phyloP scores from a whole-genome alignment of 2,329 filamentous ascomycete species.

The Penicillium brasilianum region DNA sequence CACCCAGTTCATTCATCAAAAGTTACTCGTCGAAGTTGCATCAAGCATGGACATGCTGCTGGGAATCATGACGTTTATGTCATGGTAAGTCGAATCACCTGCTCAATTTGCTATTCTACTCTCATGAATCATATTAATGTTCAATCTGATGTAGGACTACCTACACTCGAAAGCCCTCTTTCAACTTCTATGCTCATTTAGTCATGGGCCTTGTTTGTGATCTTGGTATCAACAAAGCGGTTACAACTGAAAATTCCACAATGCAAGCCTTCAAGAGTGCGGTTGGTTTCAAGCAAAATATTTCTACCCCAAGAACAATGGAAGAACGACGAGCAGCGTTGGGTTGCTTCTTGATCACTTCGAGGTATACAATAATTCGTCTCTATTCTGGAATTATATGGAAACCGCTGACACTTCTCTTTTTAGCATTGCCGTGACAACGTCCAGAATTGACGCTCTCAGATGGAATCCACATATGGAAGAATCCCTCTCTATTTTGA shows the following conservation, averaged over 20 bases:
- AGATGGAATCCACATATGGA: conserved; percentile 65
- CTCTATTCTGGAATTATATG: no score
- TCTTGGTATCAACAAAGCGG: conserved; percentile 31
- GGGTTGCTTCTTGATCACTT: conserved; percentile 54
- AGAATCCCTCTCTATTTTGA: conserved; percentile 58
- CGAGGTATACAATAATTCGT: conserved; percentile 34
- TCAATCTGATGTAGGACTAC: conserved; percentile 25
- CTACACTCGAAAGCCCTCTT: conserved; percentile 24
- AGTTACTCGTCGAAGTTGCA: conserved; percentile 25
- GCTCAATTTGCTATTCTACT: neutral
- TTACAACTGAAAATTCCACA: conserved; percentile 19
- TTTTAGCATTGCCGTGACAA: conserved; percentile 46
- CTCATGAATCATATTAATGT: neutral
- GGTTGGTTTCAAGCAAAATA: conserved; percentile 23
- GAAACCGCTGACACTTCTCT: neutral
- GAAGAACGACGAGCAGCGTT: conserved; percentile 59
- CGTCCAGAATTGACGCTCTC: conserved; percentile 50
- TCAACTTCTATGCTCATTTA: conserved; percentile 29
- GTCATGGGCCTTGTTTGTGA: conserved; percentile 33
- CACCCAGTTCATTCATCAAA: conserved; percentile 28
- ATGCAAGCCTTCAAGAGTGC: conserved; percentile 31
- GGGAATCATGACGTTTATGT: conserved; percentile 29
- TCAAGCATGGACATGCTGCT: conserved; percentile 31
- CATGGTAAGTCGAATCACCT: conserved; percentile 22
- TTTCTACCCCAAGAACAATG: conserved; percentile 44